Evolutionary conservation across 257 asterid genomes (phyloP).

Genomic region (Fraxinus americana): DNA sequence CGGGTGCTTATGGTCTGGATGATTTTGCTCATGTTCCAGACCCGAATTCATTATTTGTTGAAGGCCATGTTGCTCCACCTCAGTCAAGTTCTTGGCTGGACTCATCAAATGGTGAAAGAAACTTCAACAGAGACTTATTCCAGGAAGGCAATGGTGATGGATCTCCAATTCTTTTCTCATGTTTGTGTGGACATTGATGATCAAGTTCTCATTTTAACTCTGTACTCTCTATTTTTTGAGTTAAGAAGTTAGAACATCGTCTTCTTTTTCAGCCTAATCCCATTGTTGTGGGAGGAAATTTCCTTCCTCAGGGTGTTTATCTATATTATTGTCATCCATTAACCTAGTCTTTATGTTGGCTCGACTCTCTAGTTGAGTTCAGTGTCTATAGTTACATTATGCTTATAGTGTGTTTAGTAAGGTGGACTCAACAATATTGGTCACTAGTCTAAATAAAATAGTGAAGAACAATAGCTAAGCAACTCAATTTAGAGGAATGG

Average conservation of each 20-base stretch:
- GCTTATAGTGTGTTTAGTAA: background rate
- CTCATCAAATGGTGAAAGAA: conserved; percentile 21
- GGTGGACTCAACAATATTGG: no score
- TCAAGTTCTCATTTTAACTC: conserved; percentile 1
- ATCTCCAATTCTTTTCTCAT: conserved; percentile 49
- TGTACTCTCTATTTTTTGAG: background rate
- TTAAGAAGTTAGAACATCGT: conserved; percentile 12
- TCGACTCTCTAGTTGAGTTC: background rate
- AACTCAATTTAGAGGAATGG: background rate
- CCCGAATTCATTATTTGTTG: conserved; percentile 44
- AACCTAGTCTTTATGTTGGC: background rate
- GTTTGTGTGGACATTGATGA: conserved; percentile 60
- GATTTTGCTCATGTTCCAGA: conserved; percentile 46
- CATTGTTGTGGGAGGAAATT: background rate
- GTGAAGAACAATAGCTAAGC: background rate
- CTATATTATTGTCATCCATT: background rate
- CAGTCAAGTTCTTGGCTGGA: conserved; percentile 25
- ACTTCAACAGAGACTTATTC: conserved; percentile 37
- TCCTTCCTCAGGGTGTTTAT: conserved; percentile 5
- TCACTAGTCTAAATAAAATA: no score
- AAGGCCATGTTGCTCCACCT: conserved; percentile 53
- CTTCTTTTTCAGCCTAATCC: background rate
- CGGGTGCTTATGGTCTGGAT: conserved; percentile 37
- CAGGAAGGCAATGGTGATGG: conserved; percentile 42
- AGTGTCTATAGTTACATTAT: background rate